Conservation (phyloP, 352 stramenopile genomes). For the Globisporangium barbulae region DNA sequence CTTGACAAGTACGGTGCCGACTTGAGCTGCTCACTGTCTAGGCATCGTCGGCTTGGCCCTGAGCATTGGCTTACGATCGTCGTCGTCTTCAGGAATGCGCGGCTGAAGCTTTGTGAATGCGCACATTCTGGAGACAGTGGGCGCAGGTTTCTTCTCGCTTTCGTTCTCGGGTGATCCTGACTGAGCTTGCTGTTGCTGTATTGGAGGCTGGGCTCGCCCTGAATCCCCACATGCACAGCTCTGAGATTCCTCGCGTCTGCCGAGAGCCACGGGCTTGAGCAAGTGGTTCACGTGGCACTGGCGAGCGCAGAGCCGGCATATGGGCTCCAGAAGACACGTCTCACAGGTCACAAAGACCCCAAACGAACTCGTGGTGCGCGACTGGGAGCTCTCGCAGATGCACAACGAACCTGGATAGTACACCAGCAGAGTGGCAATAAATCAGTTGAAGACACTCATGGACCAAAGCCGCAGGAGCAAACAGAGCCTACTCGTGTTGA, state of each 20-base stretch:
- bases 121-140: not conserved
- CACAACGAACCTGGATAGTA: conserved; percentile 13
- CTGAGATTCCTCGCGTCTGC: not conserved
- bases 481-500: not conserved
- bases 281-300: conserved; percentile 46
- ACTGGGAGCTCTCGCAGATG: conserved; percentile 32
- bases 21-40: not conserved
- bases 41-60: not conserved
- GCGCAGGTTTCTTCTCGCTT: not conserved
- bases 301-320: conserved; percentile 52
- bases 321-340: conserved; percentile 32
- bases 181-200: not conserved
- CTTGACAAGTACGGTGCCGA: not conserved
- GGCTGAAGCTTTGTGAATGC: not conserved
- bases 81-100: conserved; percentile 7
- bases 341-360: conserved; percentile 48
- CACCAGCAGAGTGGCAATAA: not conserved
- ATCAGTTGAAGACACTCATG: conserved; percentile 3
- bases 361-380: conserved; percentile 20
- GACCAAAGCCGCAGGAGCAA: no score
- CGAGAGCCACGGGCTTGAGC: conserved; percentile 19
- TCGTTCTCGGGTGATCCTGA: not conserved
- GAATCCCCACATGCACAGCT: not conserved
- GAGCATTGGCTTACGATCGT: not conserved
- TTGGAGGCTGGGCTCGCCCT: not conserved